Percentiles rank a stretch among this genome's conserved stretches.
Evolutionary conservation across 805 yeast genomes (phyloP).

Genomic region (Yarrowia sp.): DNA sequence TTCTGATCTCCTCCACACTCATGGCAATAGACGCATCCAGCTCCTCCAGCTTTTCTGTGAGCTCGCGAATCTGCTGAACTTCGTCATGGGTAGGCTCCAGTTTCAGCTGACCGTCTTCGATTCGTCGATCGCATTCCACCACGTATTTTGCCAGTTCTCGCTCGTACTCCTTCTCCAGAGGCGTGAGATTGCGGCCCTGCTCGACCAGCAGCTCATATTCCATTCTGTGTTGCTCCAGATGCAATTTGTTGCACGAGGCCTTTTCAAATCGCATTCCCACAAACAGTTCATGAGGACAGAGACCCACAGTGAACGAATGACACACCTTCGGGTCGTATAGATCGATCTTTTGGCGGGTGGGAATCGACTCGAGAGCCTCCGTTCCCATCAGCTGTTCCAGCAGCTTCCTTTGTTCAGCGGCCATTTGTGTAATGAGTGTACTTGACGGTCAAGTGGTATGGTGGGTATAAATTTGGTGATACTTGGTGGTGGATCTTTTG

Average conservation of each 20-base stretch:
- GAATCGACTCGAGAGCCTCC: conserved; percentile 46
- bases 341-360: conserved; percentile 51
- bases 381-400: conserved; percentile 84
- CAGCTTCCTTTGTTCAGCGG: conserved; percentile 74
- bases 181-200: conserved; percentile 55
- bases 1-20: conserved; percentile 68
- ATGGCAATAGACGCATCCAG: conserved; percentile 69
- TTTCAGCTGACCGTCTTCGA: conserved; percentile 66
- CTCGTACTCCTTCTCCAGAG: conserved; percentile 57
- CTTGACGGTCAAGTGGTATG: neutral
- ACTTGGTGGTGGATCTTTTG: conserved; percentile 23
- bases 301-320: conserved; percentile 80
- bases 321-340: conserved; percentile 70
- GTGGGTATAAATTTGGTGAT: conserved; percentile 1
- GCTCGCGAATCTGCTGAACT: conserved; percentile 54
- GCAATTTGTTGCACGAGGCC: conserved; percentile 80
- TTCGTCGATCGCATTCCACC: conserved; percentile 69
- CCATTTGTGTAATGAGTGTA: conserved; percentile 40
- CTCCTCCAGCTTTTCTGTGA: conserved; percentile 46
- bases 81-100: conserved; percentile 80
- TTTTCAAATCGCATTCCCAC: conserved; percentile 80
- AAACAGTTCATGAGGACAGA: conserved; percentile 85
- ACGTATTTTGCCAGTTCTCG: conserved; percentile 62
- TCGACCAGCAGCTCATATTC: conserved; percentile 58
- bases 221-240: conserved; percentile 73